These are phyloP conservation scores for Cicer pinnatifidum DNA, from an alignment of 306 rosid genomes.

Conservation along the genomic window DNA sequence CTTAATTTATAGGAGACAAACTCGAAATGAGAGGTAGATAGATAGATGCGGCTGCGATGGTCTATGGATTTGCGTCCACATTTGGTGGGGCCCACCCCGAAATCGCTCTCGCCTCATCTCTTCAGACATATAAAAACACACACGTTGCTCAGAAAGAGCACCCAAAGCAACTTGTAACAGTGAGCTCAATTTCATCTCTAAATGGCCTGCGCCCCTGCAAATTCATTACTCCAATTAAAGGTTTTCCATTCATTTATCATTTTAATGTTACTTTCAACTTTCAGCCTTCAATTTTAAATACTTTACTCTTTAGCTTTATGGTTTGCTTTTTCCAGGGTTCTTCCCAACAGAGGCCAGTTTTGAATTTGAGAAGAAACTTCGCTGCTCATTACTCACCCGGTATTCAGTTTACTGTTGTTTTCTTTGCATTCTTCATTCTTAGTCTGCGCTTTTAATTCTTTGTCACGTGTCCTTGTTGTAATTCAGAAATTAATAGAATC, in stretches of 20 bases:
- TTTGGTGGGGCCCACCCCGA: constrained; percentile 38
- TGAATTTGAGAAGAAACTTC: constrained; percentile 49
- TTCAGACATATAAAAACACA: not conserved
- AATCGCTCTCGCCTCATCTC: constrained; percentile 1
- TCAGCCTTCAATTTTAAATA: not conserved
- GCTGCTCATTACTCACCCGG: constrained; percentile 61
- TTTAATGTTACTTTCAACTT: not conserved
- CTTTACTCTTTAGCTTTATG: not conserved
- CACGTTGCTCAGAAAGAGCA: not conserved
- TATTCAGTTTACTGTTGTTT: constrained; percentile 4
- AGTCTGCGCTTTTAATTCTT: not conserved
- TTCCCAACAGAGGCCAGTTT: constrained; percentile 57
- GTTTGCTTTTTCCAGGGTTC: constrained; percentile 60
- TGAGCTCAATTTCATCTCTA: constrained; percentile 42
- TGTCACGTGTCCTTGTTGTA: not conserved
- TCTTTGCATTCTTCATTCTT: not conserved
- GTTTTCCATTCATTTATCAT: constrained; percentile 34
- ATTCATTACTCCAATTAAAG: constrained; percentile 65
- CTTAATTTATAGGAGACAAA: too few relatives aligned
- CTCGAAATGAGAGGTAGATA: too few relatives aligned
- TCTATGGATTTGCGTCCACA: constrained; percentile 39
- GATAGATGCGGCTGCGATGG: constrained; percentile 10
- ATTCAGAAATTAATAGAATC: constrained; percentile 1
- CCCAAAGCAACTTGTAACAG: too few relatives aligned
- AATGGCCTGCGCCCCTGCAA: constrained; percentile 78